These are phyloP conservation scores for Termitomyces sp. DNA, from an alignment of 1,284 basidiomycete genomes.

Conservation along the genomic window DNA sequence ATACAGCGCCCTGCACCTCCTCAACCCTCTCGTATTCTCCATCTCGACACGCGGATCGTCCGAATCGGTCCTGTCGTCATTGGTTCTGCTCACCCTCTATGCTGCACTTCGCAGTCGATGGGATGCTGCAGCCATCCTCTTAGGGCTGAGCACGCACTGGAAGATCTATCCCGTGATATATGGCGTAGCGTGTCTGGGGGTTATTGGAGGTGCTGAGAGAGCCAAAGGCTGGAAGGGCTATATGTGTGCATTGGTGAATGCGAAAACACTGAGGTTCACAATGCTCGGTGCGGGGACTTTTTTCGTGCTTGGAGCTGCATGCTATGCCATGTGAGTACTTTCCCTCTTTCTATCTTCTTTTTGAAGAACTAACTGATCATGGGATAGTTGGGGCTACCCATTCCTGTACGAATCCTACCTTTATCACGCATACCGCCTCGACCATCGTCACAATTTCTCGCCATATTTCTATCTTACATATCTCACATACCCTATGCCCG, in stretches of 20 bases:
- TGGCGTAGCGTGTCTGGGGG: constrained; percentile 69
- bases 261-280: constrained; percentile 62
- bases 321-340: constrained; percentile 75
- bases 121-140: constrained; percentile 59
- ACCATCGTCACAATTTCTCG: constrained; percentile 98
- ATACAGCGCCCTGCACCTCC: constrained; percentile 65
- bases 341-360: constrained; percentile 2
- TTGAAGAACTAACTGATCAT: constrained; percentile 1
- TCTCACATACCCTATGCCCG: constrained; percentile 54
- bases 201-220: constrained; percentile 38
- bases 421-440: constrained; percentile 87
- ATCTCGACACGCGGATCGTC: constrained; percentile 97
- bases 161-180: constrained; percentile 97
- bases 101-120: constrained; percentile 48
- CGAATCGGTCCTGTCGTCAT: constrained; percentile 80
- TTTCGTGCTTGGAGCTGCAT: constrained; percentile 52
- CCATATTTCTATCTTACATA: constrained; percentile 97
- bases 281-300: constrained; percentile 69
- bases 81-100: constrained; percentile 77
- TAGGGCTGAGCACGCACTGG: constrained; percentile 86
- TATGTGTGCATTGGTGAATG: constrained; percentile 44
- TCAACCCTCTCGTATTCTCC: constrained; percentile 93
- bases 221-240: constrained; percentile 26
- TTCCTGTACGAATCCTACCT: constrained; percentile 92
- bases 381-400: constrained; percentile 84